phyloP scores from a whole-genome alignment of 1,284 basidiomycete species.

The Pulveroboletus sp. region DNA sequence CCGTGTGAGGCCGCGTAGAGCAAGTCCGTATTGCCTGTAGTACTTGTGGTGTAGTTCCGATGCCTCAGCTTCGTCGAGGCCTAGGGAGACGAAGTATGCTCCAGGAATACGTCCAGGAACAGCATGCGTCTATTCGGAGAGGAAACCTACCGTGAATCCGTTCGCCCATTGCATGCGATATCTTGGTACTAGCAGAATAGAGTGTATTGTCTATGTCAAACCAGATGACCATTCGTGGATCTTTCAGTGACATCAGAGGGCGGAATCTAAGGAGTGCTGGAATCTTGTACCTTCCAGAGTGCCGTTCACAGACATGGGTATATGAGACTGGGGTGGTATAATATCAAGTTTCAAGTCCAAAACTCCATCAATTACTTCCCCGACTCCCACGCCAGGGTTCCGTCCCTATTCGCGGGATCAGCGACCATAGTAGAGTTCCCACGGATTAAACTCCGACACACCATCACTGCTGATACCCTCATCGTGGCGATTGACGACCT shows the following conservation, averaged over 20 bases:
- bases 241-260: conserved; percentile 28
- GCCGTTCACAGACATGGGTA: conserved; percentile 35
- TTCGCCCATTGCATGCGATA: conserved; percentile 79
- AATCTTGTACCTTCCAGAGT: conserved; percentile 27
- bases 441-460: conserved; percentile 34
- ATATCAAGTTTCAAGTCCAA: too few species aligned
- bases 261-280: neutral
- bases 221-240: conserved; percentile 62
- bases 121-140: neutral
- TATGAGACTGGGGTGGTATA: conserved; percentile 13
- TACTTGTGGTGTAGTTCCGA: conserved; percentile 73
- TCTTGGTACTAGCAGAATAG: conserved; percentile 74
- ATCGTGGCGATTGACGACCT: conserved; percentile 29
- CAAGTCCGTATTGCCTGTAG: conserved; percentile 81
- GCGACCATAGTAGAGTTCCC: conserved; percentile 29
- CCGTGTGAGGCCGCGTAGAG: conserved; percentile 78
- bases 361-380: too few species aligned
- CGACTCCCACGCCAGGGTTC: too few species aligned
- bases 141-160: conserved; percentile 70
- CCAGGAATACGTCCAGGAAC: neutral
- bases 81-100: conserved; percentile 79
- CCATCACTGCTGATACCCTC: conserved; percentile 13
- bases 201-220: conserved; percentile 89
- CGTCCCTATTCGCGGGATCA: neutral
- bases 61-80: conserved; percentile 70